These are phyloP conservation scores for Chrysanthemum lavandulifolium DNA, from an alignment of 129 eudicot species.

Conservation along the genomic window DNA sequence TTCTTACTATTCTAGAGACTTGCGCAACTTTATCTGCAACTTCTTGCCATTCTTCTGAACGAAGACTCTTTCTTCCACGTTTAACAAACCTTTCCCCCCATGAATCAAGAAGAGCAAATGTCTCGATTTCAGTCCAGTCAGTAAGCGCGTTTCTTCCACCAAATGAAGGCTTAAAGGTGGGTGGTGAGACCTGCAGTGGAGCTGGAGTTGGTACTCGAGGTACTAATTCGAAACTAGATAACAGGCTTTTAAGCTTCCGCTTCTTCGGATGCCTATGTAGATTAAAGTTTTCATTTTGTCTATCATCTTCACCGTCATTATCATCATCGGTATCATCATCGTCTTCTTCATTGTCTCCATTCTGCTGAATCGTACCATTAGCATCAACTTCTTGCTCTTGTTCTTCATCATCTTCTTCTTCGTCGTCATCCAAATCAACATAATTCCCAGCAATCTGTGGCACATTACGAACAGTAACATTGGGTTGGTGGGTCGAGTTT, in stretches of 20 bases:
- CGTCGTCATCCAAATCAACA: slow-evolving; percentile 32
- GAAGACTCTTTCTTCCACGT: slow-evolving; percentile 71
- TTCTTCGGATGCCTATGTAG: slow-evolving; percentile 59
- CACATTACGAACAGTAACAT: slow-evolving; percentile 30
- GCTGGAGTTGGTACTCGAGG: slow-evolving; percentile 51
- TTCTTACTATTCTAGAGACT: slow-evolving; percentile 52
- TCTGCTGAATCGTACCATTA: slow-evolving; percentile 6
- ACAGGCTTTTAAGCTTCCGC: slow-evolving; percentile 61
- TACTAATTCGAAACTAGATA: slow-evolving; percentile 66
- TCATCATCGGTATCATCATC: slow-evolving; percentile 33
- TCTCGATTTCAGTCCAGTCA: slow-evolving; percentile 76
- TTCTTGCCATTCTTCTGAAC: slow-evolving; percentile 81
- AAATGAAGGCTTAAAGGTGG: slow-evolving; percentile 33
- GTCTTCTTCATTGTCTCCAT: slow-evolving; percentile 21
- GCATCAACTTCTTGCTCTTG: slow-evolving; percentile 22
- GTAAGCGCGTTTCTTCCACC: slow-evolving; percentile 68
- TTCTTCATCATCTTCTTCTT: slow-evolving; percentile 42
- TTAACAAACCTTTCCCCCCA: slow-evolving; percentile 81
- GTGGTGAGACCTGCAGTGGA: slow-evolving; percentile 2
- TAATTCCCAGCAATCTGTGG: slow-evolving; percentile 24
- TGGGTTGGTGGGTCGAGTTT: slow-evolving; percentile 34
- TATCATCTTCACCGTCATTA: slow-evolving; percentile 32
- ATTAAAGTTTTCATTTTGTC: slow-evolving; percentile 26
- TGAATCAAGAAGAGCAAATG: slow-evolving; percentile 56
- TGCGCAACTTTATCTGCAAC: slow-evolving; percentile 65